Evolutionary conservation across 352 stramenopile genomes (phyloP).

Genomic region (Phytophthora ohioensis): DNA sequence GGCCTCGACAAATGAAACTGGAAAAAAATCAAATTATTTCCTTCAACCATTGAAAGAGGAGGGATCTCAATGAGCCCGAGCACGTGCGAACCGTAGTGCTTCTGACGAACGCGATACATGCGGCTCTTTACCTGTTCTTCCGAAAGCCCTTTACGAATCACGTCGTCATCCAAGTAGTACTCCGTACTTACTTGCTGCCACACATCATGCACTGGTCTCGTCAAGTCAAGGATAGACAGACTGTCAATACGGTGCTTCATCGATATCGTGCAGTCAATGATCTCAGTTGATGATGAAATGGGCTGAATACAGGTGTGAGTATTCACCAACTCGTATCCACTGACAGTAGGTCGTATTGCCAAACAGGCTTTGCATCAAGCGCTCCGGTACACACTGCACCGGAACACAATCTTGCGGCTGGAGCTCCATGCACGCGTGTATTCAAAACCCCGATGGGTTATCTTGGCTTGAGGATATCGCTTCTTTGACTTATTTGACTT

Average conservation of each 20-base stretch:
- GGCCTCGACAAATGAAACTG: conserved; percentile 8
- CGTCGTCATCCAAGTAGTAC: conserved; percentile 2
- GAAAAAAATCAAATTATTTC: not conserved
- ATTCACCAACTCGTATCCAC: conserved; percentile 10
- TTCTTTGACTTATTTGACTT: no score
- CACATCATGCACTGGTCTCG: not conserved
- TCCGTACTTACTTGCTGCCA: not conserved
- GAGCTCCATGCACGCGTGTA: conserved; percentile 4
- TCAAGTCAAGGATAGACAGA: not conserved
- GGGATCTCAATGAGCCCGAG: not conserved
- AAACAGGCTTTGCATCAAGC: conserved; percentile 1
- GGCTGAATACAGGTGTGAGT: conserved; percentile 6
- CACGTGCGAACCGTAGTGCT: not conserved
- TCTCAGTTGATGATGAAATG: no score
- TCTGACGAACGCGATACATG: conserved; percentile 4
- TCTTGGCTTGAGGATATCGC: not conserved
- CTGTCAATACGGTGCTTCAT: conserved; percentile 2
- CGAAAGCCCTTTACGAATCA: conserved; percentile 3
- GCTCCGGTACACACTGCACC: conserved; percentile 2
- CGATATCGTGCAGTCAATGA: not conserved
- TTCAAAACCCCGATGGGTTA: not conserved
- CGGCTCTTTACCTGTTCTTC: not conserved
- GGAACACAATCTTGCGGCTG: conserved; percentile 7
- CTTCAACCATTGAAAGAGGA: conserved; percentile 10
- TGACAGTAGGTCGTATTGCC: not conserved